These are phyloP conservation scores for Talaromyces sp. DNA, from an alignment of 2,329 filamentous ascomycete species.

Conservation along the genomic window DNA sequence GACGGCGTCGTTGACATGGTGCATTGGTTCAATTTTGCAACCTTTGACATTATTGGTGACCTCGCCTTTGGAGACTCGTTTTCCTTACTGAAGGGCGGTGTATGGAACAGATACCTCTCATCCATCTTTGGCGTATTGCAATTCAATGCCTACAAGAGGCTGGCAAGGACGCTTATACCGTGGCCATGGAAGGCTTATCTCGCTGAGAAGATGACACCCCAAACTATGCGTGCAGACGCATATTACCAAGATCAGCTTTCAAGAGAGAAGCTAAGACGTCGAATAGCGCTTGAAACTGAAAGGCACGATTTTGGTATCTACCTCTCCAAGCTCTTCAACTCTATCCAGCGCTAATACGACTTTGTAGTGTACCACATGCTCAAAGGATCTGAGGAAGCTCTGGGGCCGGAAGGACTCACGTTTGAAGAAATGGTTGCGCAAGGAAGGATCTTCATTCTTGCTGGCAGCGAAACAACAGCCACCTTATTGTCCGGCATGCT, in stretches of 20 bases:
- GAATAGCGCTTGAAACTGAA: constrained; percentile 12
- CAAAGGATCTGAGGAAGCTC: constrained; percentile 21
- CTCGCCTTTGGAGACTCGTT: constrained; percentile 37
- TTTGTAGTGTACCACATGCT: constrained; percentile 4
- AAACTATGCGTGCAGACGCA: constrained; percentile 10
- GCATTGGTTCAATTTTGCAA: constrained; percentile 30
- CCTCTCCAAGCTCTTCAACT: not conserved
- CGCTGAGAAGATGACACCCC: constrained; percentile 3
- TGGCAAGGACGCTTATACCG: not conserved
- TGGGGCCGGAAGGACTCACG: not conserved
- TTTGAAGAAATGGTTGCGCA: constrained; percentile 4
- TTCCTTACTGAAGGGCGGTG: constrained; percentile 9
- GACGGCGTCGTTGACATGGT: constrained; percentile 21
- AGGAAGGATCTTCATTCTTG: not conserved
- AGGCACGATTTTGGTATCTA: constrained; percentile 13
- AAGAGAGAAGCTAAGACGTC: constrained; percentile 6
- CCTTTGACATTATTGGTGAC: constrained; percentile 39
- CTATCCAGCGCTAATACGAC: not conserved
- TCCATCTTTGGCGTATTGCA: constrained; percentile 1
- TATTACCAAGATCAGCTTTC: constrained; percentile 14
- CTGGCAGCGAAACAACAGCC: constrained; percentile 38
- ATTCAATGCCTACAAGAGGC: constrained; percentile 6
- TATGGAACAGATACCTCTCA: constrained; percentile 3
- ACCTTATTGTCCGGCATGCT: constrained; percentile 38
- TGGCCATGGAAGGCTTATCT: not conserved